Base-by-base conservation (phyloP, 306 rosid genomes). In the Trichosanthes truncata region DNA sequence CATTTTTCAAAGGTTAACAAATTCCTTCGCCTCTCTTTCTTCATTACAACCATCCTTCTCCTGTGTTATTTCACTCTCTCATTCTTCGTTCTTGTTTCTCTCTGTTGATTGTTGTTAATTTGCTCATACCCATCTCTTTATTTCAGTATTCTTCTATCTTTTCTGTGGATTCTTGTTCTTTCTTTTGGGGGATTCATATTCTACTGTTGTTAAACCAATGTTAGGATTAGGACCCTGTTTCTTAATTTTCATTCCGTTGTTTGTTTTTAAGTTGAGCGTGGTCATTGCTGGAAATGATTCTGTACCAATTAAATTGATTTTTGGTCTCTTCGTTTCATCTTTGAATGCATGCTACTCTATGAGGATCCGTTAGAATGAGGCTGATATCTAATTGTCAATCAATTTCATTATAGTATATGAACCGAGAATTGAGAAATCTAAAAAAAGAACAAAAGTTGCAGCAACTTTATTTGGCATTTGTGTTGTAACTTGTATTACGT, bases 1-100 rank as follows among this genome's bases (percentile, higher is more conserved):
- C 51, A 36, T 8, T 48, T 63, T 48, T 38, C 75, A n/a, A 79
- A 62, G 76, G 76, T 79, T 51, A 45, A 71, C 76, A 0, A 3
- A 0, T 25, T n/a, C 26, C 40, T 65, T 59, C 15, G 29, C 63
- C 82, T 81, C 77, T 81, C 83, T 38, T 78, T 13, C 51, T 20
- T 36, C 72, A 79, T 57, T 36, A 21, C 33, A 52, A 17, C 18
- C 7, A 52, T 52, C 59, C 59, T 1, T 52, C 23, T 13, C 17
- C 14, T 52, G 4, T 3, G 15, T 17, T 5, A 4, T 52, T 52
- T 29, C 33, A 29, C 33, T 29, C 33, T 29, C 33, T 29, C 33
- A 29, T 29, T 29, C 33, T 29, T 29, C 20, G 14, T 52, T 52
- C 6, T 57, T 57, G 63, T 57, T 57, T 57, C 31, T 23, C 62